A percentile compares a stretch with the other conserved stretches of the same genome.
These are phyloP conservation scores for Brachypodium distachyon DNA, from an alignment of 202 grass and related monocot genomes.

Conservation along the genomic window DNA sequence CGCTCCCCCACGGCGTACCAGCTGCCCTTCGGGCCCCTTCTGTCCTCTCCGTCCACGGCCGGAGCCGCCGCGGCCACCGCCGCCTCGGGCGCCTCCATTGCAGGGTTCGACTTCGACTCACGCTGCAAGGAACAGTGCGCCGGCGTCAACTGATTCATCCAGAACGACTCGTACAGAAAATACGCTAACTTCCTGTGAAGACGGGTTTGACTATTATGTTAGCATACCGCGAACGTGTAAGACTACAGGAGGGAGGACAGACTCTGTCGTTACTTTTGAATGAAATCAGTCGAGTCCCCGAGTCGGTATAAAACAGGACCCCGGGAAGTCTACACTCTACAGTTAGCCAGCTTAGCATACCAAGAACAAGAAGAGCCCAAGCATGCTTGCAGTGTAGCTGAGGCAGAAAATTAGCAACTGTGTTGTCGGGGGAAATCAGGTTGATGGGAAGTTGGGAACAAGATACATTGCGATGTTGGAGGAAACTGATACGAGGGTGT, in stretches of 20 bases:
- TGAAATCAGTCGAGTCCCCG: too few species aligned
- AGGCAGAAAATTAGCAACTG: too few species aligned
- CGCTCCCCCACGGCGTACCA: constrained; percentile 51
- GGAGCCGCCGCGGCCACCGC: neutral
- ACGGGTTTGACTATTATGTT: neutral
- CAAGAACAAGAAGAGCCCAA: too few species aligned
- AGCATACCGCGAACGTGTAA: too few species aligned
- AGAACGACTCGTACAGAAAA: neutral
- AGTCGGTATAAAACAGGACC: too few species aligned
- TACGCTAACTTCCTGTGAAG: neutral
- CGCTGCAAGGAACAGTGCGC: neutral
- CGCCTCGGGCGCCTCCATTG: constrained; percentile 14
- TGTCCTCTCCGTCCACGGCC: neutral
- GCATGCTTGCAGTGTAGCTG: too few species aligned
- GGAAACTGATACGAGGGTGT: neutral
- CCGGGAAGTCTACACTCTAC: too few species aligned
- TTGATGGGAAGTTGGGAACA: neutral
- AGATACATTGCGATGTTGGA: neutral
- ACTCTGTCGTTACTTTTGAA: too few species aligned
- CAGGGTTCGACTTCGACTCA: neutral
- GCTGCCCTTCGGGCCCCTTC: neutral
- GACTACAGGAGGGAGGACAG: too few species aligned
- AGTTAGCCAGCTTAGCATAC: too few species aligned
- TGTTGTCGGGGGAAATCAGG: neutral
- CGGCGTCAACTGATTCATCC: neutral